Conservation (phyloP, 768 basidiomycete species). For the Paxillus involutus region DNA sequence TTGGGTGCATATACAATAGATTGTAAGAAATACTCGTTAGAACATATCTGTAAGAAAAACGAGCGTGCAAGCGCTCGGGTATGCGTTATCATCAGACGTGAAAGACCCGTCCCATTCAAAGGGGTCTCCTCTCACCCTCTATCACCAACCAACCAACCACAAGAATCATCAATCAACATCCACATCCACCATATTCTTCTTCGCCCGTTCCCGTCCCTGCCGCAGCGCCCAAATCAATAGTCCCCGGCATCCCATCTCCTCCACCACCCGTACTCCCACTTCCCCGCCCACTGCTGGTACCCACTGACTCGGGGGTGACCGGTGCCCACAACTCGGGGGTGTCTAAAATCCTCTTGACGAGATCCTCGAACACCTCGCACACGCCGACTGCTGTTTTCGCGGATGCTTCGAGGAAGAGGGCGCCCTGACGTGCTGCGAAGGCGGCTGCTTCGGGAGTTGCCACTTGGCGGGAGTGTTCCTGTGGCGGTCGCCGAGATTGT, state of each 20-base stretch:
- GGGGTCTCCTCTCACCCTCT: too few species aligned
- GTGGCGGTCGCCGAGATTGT: too few species aligned
- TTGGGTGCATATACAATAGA: too few species aligned
- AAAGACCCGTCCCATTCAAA: too few species aligned
- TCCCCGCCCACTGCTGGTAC: background rate
- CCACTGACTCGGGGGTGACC: conserved; percentile 20
- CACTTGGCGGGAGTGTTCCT: conserved; percentile 93
- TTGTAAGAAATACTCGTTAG: too few species aligned
- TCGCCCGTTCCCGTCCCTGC: conserved; percentile 12
- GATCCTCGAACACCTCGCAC: conserved; percentile 68
- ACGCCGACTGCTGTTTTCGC: conserved; percentile 92
- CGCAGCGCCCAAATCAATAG: conserved; percentile 33
- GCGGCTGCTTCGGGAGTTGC: conserved; percentile 70
- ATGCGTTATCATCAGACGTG: too few species aligned
- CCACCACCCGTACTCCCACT: conserved; percentile 4
- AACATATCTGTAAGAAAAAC: too few species aligned
- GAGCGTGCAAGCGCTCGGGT: too few species aligned
- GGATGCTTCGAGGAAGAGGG: conserved; percentile 87
- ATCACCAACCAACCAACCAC: background rate
- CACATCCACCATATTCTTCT: conserved; percentile 28
- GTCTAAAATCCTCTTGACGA: conserved; percentile 81
- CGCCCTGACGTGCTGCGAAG: conserved; percentile 81
- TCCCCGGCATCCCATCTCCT: conserved; percentile 41
- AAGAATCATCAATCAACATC: conserved; percentile 32
- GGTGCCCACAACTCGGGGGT: conserved; percentile 79